Evolutionary conservation across 1,139 yeast species (phyloP).

Genomic region (Candida gigantensis): DNA sequence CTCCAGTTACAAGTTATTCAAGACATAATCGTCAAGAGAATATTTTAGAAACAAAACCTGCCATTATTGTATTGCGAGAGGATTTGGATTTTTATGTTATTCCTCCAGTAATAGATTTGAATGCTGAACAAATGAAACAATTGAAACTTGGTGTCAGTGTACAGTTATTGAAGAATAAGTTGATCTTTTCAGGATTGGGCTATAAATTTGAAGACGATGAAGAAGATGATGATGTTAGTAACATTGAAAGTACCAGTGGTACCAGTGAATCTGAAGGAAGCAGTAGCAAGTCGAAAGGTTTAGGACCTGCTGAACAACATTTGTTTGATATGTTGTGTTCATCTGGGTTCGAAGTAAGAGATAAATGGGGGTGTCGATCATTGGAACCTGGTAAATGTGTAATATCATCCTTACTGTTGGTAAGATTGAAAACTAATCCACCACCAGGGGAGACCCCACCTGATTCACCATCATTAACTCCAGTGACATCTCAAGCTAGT

Average conservation of each 20-base stretch:
- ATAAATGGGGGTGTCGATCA: slow-evolving; percentile 85
- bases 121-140: slow-evolving; percentile 54
- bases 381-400: slow-evolving; percentile 87
- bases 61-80: slow-evolving; percentile 89
- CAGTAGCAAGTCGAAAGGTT: slow-evolving; percentile 36
- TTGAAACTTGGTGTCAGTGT: slow-evolving; percentile 68
- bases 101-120: slow-evolving; percentile 62
- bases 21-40: slow-evolving; percentile 32
- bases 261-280: slow-evolving; percentile 2
- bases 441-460: slow-evolving; percentile 35
- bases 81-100: slow-evolving; percentile 92
- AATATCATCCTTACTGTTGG: slow-evolving; percentile 79
- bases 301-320: slow-evolving; percentile 95
- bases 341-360: slow-evolving; percentile 73
- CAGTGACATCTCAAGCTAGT: slow-evolving; percentile 47
- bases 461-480: slow-evolving; percentile 50
- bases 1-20: slow-evolving; percentile 24
- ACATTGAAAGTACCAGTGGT: slow-evolving; percentile 8
- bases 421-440: slow-evolving; percentile 51
- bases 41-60: slow-evolving; percentile 77
- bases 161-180: slow-evolving; percentile 51
- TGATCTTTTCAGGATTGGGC: slow-evolving; percentile 76
- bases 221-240: slow-evolving; percentile 4
- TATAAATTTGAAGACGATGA: slow-evolving; percentile 30
- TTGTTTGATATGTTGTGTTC: slow-evolving; percentile 92